Base-by-base conservation (phyloP, 768 basidiomycete species). In the Pholiota molesta region DNA sequence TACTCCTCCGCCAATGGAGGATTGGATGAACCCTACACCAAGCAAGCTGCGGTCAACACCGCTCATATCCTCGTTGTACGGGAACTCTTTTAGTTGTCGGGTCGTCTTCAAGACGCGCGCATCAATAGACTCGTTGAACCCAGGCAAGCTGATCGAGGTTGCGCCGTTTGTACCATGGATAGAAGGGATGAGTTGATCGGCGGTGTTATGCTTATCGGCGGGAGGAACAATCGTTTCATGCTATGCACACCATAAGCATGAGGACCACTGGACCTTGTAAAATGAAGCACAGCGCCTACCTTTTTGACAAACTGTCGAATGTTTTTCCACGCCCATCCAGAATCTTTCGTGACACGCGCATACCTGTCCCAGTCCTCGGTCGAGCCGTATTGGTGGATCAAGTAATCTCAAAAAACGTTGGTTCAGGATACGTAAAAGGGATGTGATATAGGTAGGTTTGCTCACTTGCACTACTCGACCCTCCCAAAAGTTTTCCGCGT, bases 281-380 rank as follows among this genome's bases (percentile, higher is more conserved):
- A 17, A 55, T 40, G 17, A 28, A 23, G 13, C 19, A 37, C 10
- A 37, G 28, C 23, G 13, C 61, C 37, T 39, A 73, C 75, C 65
- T 64, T 71, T 6, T 57, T 26, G 13, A 73, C 61, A 44, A 70
- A 74, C 35, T 71, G 67, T 17, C 70, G 65, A 42, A 80, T 67
- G 13, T 66, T 68, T 35, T 71, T 62, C 79, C 79, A 80, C 11
- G 68, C 68, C 78, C 77, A 79, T 23, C 75, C 74, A n/a, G 61
- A 21, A 59, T 80, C 78, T 6, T 71, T 70, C 10, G 76, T 72
- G 11, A 75, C 56, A 11, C 54, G 57, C 1, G 74, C 77, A 14
- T 71, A 73, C 23, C 74, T 73, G 53, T 80, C 68, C 58, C 66
- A 79, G 53, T 80, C 78, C 26, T 78, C 77, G 4, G 54, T 64